Base-by-base conservation (phyloP, 352 stramenopile species). In the Aphanomyces astaci region DNA sequence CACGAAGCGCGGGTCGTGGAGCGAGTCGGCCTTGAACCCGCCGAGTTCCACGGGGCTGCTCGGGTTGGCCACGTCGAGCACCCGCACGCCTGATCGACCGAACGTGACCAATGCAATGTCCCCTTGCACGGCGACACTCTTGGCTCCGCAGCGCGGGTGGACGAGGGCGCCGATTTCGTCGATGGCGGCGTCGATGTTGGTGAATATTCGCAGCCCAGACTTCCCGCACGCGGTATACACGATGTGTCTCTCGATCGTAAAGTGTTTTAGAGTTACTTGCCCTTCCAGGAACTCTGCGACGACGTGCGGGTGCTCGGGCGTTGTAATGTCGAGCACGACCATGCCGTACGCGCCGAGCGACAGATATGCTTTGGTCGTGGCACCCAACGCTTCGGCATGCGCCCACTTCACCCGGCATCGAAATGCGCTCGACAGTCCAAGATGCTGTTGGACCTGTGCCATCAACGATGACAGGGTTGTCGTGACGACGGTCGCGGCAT, bases 141-240 rank as follows among this genome's bases (percentile, higher is more conserved):
- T 68, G 30, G 62, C 62, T 4, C 40, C 45, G 27, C 36, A 68
- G 9, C 62, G 43, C 19, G 62, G n/a, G 25, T 68, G 62, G 28
- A 68, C 48, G 5, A 68, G 43, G 17, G 62, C 62, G 25, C 62
- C 62, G n/a, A 68, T 68, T 33, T 68, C 62, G 27, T 68, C 62
- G 25, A 68, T 68, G 24, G 43, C 55, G 19, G 62, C 55, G 51
- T 68, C 62, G 28, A 68, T 68, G 24, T 59, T 68, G 40, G 62
- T 68, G 48, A 68, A 68, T n/a, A 68, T 68, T n/a, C 62, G 62
- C 25, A 68, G 62, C n/a, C 62, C 62, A 5, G 62, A 60, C 25
- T 59, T 68, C 3, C 62, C 62, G 33, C 62, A 68, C 25, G 62
- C 62, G 11, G 62, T 68, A 28, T 60, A 68, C 13, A 68, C 62